Conservation (phyloP, 306 rosid species). For the Malus domestica region DNA sequence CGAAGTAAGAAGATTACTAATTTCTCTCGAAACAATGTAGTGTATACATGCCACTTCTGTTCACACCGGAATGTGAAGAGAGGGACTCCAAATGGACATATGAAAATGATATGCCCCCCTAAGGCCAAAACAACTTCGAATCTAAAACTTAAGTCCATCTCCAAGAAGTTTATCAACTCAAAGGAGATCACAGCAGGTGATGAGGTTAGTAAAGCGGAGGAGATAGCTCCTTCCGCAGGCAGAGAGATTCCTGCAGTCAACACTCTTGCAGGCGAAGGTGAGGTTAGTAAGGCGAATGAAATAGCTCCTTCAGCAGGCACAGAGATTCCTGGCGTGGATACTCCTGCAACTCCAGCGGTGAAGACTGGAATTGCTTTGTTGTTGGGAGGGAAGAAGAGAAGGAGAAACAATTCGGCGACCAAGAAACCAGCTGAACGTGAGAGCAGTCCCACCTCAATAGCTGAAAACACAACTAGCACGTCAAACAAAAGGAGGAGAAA, state of each 20-base stretch:
- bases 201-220: slow-evolving; percentile 13
- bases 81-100: slow-evolving; percentile 54
- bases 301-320: slow-evolving; percentile 2
- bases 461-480: slow-evolving; percentile 25
- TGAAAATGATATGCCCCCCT: slow-evolving; percentile 40
- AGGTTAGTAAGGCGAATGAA: slow-evolving; percentile 9
- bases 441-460: slow-evolving; percentile 11
- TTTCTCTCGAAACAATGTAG: slow-evolving; percentile 46
- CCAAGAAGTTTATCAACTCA: slow-evolving; percentile 5
- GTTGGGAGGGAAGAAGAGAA: slow-evolving; percentile 40
- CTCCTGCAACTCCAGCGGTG: slow-evolving; percentile 25
- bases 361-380: slow-evolving; percentile 9
- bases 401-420: slow-evolving; percentile 22
- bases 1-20: slow-evolving; percentile 23
- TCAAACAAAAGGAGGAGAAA: slow-evolving; percentile 49
- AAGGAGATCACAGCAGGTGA: slow-evolving; percentile 15
- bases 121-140: slow-evolving; percentile 26
- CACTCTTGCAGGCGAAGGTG: not conserved
- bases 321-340: slow-evolving; percentile 7
- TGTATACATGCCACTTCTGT: slow-evolving; percentile 61
- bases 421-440: slow-evolving; percentile 32
- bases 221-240: slow-evolving; percentile 2
- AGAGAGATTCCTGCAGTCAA: slow-evolving; percentile 6
- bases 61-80: slow-evolving; percentile 49
- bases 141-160: slow-evolving; percentile 13